These are phyloP conservation scores for Vigna reflexopilosa DNA, from an alignment of 306 rosid genomes.

Conservation along the genomic window DNA sequence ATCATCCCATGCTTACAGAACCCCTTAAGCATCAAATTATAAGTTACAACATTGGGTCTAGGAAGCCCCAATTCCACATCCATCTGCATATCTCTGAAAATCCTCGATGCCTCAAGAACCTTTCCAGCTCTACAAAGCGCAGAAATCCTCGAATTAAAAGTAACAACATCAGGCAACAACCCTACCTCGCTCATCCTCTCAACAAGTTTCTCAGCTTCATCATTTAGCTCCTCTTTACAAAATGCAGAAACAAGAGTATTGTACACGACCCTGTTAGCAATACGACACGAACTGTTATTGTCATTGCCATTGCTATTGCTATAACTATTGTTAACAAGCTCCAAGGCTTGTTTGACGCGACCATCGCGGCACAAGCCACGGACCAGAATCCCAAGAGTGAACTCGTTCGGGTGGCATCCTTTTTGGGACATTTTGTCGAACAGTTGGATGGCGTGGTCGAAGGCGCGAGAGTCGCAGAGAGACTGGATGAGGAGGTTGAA, in stretches of 20 bases:
- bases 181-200: slow-evolving; percentile 77
- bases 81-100: slow-evolving; percentile 86
- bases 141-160: slow-evolving; percentile 90
- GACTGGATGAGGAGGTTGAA: slow-evolving; percentile 72
- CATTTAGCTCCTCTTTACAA: slow-evolving; percentile 64
- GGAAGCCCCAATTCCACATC: slow-evolving; percentile 85
- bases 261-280: slow-evolving; percentile 65
- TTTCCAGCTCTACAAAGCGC: slow-evolving; percentile 80
- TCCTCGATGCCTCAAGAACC: slow-evolving; percentile 85
- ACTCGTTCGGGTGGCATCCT: slow-evolving; percentile 81
- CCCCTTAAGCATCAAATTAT: slow-evolving; percentile 81
- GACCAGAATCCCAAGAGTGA: slow-evolving; percentile 72
- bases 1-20: slow-evolving; percentile 80
- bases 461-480: slow-evolving; percentile 58
- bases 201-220: slow-evolving; percentile 81
- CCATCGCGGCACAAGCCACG: slow-evolving; percentile 84
- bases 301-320: neutral
- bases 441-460: slow-evolving; percentile 69
- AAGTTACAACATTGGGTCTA: slow-evolving; percentile 71
- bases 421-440: slow-evolving; percentile 83
- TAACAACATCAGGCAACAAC: slow-evolving; percentile 73
- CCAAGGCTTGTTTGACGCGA: slow-evolving; percentile 50
- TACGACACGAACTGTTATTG: neutral
- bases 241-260: slow-evolving; percentile 84
- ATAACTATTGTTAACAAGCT: slow-evolving; percentile 38